Percentiles rank a stretch among this genome's conserved stretches.
These are phyloP conservation scores for Prunus mume DNA, from an alignment of 306 rosid species.

Conservation along the genomic window DNA sequence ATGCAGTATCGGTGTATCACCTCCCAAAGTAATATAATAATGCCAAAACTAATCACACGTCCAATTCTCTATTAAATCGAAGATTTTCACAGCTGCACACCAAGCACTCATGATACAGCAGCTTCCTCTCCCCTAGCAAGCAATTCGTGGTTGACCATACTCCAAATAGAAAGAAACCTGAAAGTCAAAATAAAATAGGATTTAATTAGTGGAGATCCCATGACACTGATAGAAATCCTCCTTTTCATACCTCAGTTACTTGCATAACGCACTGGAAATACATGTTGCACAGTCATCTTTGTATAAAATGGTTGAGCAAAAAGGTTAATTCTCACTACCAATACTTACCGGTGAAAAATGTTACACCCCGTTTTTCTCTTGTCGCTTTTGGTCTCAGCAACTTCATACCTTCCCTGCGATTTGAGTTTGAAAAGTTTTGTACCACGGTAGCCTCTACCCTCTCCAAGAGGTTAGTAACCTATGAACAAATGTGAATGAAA, in stretches of 20 bases:
- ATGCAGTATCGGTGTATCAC: too few species aligned
- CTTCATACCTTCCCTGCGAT: slow-evolving; percentile 50
- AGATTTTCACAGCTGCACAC: too few species aligned
- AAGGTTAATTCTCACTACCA: not conserved
- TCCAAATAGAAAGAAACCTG: slow-evolving; percentile 44
- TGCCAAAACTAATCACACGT: too few species aligned
- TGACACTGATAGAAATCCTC: not conserved
- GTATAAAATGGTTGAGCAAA: not conserved
- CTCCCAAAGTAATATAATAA: too few species aligned
- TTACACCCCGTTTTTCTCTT: slow-evolving; percentile 36
- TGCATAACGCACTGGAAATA: not conserved
- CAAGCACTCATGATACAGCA: too few species aligned
- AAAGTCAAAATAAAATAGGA: slow-evolving; percentile 15
- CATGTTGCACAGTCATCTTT: not conserved
- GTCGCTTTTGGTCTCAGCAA: slow-evolving; percentile 40
- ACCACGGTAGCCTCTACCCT: slow-evolving; percentile 52
- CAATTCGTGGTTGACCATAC: too few species aligned
- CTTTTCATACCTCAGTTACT: not conserved
- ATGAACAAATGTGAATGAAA: slow-evolving; percentile 5
- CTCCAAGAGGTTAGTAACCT: slow-evolving; percentile 55
- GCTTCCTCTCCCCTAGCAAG: too few species aligned
- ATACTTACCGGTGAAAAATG: slow-evolving; percentile 49
- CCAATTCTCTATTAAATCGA: too few species aligned
- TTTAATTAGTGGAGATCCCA: slow-evolving; percentile 12
- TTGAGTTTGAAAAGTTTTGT: slow-evolving; percentile 51